A percentile compares a stretch with the other conserved stretches of the same genome.
phyloP scores from a whole-genome alignment of 176 grass and related monocot species.

The Chloris gayana region DNA sequence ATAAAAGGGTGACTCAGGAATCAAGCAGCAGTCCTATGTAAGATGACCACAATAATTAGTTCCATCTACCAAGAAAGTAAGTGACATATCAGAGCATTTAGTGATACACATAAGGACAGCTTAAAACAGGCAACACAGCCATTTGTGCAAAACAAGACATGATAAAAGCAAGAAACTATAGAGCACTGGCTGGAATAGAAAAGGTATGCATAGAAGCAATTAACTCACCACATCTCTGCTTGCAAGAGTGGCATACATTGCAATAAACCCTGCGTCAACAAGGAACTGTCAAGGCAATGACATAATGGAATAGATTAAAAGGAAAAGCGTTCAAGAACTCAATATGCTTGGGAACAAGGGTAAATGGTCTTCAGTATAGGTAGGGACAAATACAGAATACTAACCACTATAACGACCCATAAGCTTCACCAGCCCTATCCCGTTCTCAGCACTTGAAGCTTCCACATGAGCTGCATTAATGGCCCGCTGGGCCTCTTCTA shows the following conservation, averaged over 20 bases:
- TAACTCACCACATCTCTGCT: constrained; percentile 96
- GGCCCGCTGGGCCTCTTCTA: constrained; percentile 91
- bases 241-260: constrained; percentile 99
- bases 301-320: background rate
- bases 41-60: constrained; percentile 21
- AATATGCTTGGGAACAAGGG: background rate
- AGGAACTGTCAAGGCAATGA: constrained; percentile 14
- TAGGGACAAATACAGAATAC: constrained; percentile 50
- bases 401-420: constrained; percentile 98
- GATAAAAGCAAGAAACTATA: constrained; percentile 8
- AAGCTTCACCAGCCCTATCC: constrained; percentile 92
- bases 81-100: background rate
- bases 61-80: background rate
- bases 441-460: constrained; percentile 90
- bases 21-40: constrained; percentile 93
- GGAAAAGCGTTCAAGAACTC: background rate
- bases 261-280: constrained; percentile 76
- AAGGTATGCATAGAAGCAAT: constrained; percentile 1
- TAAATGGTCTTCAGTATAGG: constrained; percentile 1
- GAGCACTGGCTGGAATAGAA: constrained; percentile 18
- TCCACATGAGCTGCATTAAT: constrained; percentile 97
- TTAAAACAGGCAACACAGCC: background rate
- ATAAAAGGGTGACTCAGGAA: constrained; percentile 94
- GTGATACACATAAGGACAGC: background rate
- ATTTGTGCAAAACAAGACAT: constrained; percentile 1